A percentile compares a stretch with the other conserved stretches of the same genome.
These are phyloP conservation scores for Darksidea phi DNA, from an alignment of 495 filamentous ascomycete species.

Conservation along the genomic window DNA sequence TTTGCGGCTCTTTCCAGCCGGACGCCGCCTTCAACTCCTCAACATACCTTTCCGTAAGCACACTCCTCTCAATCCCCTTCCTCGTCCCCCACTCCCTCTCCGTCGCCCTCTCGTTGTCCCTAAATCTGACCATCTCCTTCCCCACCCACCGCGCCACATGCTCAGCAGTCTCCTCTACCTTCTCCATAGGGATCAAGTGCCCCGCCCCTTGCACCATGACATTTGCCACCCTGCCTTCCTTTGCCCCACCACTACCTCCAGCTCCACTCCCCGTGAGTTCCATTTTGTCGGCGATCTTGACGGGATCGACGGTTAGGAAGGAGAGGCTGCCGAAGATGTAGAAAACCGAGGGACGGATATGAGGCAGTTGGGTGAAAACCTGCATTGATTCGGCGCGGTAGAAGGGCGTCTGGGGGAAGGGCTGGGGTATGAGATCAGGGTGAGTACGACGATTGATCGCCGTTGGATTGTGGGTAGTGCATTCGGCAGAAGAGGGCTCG, in stretches of 20 bases:
- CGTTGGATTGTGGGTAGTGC: slow-evolving; percentile 30
- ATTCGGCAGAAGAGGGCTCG: slow-evolving; percentile 17
- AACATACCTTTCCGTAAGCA: slow-evolving; percentile 21
- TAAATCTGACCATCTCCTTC: slow-evolving; percentile 62
- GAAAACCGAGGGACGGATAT: slow-evolving; percentile 73
- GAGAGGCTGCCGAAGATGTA: slow-evolving; percentile 76
- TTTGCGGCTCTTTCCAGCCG: no score
- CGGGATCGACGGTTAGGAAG: slow-evolving; percentile 55
- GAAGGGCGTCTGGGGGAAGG: slow-evolving; percentile 55
- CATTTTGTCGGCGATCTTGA: slow-evolving; percentile 56
- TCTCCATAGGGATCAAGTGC: slow-evolving; percentile 84
- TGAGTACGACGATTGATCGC: slow-evolving; percentile 42
- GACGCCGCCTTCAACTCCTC: slow-evolving; percentile 14
- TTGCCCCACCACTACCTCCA: slow-evolving; percentile 67
- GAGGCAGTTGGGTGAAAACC: slow-evolving; percentile 63
- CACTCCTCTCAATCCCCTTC: slow-evolving; percentile 10
- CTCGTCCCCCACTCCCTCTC: slow-evolving; percentile 53
- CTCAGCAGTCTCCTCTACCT: slow-evolving; percentile 59
- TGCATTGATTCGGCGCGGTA: slow-evolving; percentile 69
- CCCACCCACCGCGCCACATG: slow-evolving; percentile 63
- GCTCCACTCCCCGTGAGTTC: slow-evolving; percentile 61
- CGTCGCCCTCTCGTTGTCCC: slow-evolving; percentile 61
- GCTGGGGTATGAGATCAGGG: slow-evolving; percentile 38
- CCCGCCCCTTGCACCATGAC: slow-evolving; percentile 66
- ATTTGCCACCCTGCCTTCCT: slow-evolving; percentile 66